These are phyloP conservation scores for Lumnitzera racemosa DNA, from an alignment of 345 rosid genomes.

Conservation along the genomic window DNA sequence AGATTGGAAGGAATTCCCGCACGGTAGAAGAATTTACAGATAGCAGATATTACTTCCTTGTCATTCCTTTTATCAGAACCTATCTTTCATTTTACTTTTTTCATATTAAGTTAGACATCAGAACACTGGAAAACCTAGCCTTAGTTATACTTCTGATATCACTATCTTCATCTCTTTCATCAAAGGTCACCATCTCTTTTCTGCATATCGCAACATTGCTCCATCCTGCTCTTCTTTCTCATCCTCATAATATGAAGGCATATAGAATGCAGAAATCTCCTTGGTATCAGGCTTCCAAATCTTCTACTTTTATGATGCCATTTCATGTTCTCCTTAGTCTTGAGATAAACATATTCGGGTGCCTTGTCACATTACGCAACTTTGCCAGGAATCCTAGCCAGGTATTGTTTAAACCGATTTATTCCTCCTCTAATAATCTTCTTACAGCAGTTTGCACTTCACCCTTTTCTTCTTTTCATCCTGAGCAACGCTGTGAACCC, in stretches of 20 bases:
- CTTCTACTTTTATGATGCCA: conserved; percentile 39
- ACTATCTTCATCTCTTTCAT: conserved; percentile 15
- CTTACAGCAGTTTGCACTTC: conserved; percentile 38
- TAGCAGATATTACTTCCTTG: conserved; percentile 45
- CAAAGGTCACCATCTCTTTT: conserved; percentile 12
- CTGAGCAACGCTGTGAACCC: conserved; percentile 41
- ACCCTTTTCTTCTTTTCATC: conserved; percentile 43
- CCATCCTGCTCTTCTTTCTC: conserved; percentile 25
- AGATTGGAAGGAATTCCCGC: conserved; percentile 51
- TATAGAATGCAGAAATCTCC: conserved; percentile 19
- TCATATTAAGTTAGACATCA: conserved; percentile 14
- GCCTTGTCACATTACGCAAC: conserved; percentile 38
- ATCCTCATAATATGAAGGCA: conserved; percentile 26
- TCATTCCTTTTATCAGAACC: conserved; percentile 28
- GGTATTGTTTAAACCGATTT: conserved; percentile 43
- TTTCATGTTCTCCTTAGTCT: conserved; percentile 43
- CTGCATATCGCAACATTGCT: conserved; percentile 12
- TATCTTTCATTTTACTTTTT: conserved; percentile 19
- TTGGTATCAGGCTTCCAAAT: conserved; percentile 16
- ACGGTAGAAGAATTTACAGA: conserved; percentile 51
- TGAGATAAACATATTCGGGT: conserved; percentile 36
- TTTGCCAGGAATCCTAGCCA: conserved; percentile 47
- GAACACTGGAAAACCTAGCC: conserved; percentile 11
- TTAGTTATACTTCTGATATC: conserved; percentile 14
- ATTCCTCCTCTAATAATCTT: conserved; percentile 47